Base-by-base conservation (phyloP, 257 asterid species). In the Verbena officinalis region DNA sequence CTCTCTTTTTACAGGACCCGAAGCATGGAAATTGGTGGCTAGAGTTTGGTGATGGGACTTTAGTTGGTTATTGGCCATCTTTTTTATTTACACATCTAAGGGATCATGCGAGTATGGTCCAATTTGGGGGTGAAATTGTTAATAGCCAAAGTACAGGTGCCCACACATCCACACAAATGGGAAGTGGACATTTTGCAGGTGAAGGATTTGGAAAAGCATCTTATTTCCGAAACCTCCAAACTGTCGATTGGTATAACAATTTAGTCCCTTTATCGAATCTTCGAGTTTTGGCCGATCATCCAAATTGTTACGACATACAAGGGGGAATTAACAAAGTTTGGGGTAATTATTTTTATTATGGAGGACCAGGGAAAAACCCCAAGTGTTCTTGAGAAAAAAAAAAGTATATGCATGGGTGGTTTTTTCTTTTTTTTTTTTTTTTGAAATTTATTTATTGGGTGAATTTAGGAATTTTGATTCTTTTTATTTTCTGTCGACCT, bases 11-110 rank as follows among this genome's bases (percentile, higher is more conserved):
- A 58, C 69, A 83, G 89, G 89, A 83, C 45, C 89, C 89, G 4
- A 83, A 80, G 53, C 89, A 80, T 16, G 89, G 89, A 7, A 83
- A 83, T 65, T 83, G 89, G 89, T 83, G 89, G 89, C 76, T 83
- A 33, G 86, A 83, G 62, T 83, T 80, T 15, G 89, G 86, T 6
- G 64, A 78, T 36, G 89, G 88, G 53, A 42, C 70, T 23, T 68
- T 83, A 56, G 86, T 83, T 5, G 89, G 89, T 0, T 83, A 83
- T 58, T 83, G 89, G 89, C 89, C 89, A 54, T 80, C 86, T 3
- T 70, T 77, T 43, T 48, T 83, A 22, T 83, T 83, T 23, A 71
- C 86, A 11, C 89, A 83, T 68, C 73, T 83, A 0, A 67, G 74
- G 57, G 78, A 73, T 70, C 80, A 76, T 46, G 89, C 84, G 24